Base-by-base conservation (phyloP, 495 filamentous ascomycete genomes). In the Pyronema domesticum region DNA sequence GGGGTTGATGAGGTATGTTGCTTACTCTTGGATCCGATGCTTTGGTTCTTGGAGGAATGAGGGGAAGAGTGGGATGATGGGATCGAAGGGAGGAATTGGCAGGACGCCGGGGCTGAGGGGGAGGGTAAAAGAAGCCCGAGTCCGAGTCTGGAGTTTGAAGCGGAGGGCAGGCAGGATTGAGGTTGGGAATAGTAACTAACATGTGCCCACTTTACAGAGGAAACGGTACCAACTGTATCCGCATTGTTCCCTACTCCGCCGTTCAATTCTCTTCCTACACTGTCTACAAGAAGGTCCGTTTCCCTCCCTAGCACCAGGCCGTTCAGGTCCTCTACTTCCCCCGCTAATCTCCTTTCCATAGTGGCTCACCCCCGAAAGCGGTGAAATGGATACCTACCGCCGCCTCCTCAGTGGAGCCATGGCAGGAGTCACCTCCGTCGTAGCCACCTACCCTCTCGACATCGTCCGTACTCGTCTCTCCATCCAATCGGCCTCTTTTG, bases 191-290 rank as follows among this genome's bases (percentile, higher is more conserved):
- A 30, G 1, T 30, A 30, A 30, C 23, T 30, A 30, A 30, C 23
- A 30, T 30, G 23, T 30, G 23, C 23, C 23, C 5, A 30, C 23
- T 35, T 37, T 49, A 19, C 48, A 65, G 87, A 58, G 91, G 91
- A 33, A 98, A 98, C 66, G 91, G 91, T 52, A 94, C 88, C 44
- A 98, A 98, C 69, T 98, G 91, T 70, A 87, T 96, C 62, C 84
- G 91, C 48, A 98, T 98, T 52, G 85, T 98, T 40, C 91, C 91
- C 10, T 98, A 98, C 68, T 95, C 88, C 40, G 91, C 91, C 0
- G 91, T 98, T 18, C 91, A 98, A 67, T 98, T 98, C 70, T 86
- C 89, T 40, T 89, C 86, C 64, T 98, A 96, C 68, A 95, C 89
- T 65, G 82, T 96, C 58, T 98, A 96, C 68, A 95, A 94, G 71